Base-by-base conservation (phyloP, 768 basidiomycete genomes). In the Lactarius akahatsu region DNA sequence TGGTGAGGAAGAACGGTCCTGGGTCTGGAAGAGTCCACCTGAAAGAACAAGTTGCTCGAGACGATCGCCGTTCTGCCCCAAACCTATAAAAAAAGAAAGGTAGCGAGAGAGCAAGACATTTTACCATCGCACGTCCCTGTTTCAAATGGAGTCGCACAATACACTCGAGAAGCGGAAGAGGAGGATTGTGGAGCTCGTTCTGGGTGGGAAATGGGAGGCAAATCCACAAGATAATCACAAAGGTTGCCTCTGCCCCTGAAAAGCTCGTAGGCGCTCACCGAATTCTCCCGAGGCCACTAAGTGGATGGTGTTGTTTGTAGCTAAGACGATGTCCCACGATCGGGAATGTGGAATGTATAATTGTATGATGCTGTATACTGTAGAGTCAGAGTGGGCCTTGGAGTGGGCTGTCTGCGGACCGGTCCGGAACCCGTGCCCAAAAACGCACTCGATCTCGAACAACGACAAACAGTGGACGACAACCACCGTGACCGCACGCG, bases 21-120 rank as follows among this genome's bases (percentile, higher is more conserved):
- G 68, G 9, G 76, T 80, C 50, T 82, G 83, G 77, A 92, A 92
- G 45, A 93, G 82, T 70, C 86, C 85, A 47, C 92, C 92, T 16
- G 92, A 92, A 50, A 91, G 85, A 55, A 91, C 85, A 36, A 90
- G 80, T 60, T 86, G 83, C 73, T 92, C 90, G 60, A 92, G 68
- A 62, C 34, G 70, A 61, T 71, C 70, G 20, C 68, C 69, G 38
- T 71, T 69, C 70, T 70, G 26, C 58, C 54, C 50, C 34, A 45
- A 55, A 26, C 23, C 50, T 7, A 60, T 67, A 30, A 67, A 57
- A 55, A 55, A n/a, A 23, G 16, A 60, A 32, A 13, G n/a, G 26
- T 32, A 30, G 6, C 0, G 50, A 15, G 30, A 52, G 6, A 20
- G 11, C 7, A 28, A 40, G 23, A 40, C 43, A 40, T 2, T 38